Evolutionary conservation across 495 filamentous ascomycete species (phyloP), one percentile per base, ranked within the genome.

Genomic region (Penicillium robsamsonii): DNA sequence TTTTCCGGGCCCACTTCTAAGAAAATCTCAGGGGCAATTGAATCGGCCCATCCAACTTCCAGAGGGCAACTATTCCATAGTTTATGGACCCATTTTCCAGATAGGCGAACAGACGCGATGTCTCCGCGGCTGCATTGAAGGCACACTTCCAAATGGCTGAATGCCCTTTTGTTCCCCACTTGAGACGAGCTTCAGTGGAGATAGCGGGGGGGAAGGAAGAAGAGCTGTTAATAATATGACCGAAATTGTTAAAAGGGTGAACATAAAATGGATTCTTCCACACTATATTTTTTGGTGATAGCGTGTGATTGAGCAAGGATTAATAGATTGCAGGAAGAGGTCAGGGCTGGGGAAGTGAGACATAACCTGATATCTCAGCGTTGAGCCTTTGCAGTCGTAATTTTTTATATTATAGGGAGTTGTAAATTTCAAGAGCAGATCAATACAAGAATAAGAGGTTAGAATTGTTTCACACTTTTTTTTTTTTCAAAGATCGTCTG

Each of bases 401-500:
- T 9, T 38, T 17, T 38, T 17, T 12, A 27, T 27, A 2, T 38
- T 10, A 4, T 38, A 6, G 35, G 7, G 13, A n/a, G 9, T 46
- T 46, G 13, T 5, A 44, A n/a, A 20, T 13, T 17, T 27, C 4
- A 0, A 18, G 47, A 25, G 33, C 25, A 27, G 46, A 24, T 6
- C 2, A 8, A 38, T 12, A 9, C 37, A 13, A 31, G 13, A 31
- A 13, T 30, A 18, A 35, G 10, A 38, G 29, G 35, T 15, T 24
- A 50, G 37, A 33, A 40, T 40, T 35, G 15, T 58, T 45, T 52
- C 50, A 42, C 22, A 35, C 10, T 48, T 50, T 42, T 38, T 51
- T 42, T 46, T 15, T 24, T 13, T 48, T 50, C 46, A 52, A 31
- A 37, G 58, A 61, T 64, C 62, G 53, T 49, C 15, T 25, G 22